Evolutionary conservation across 2,329 filamentous ascomycete genomes (phyloP).

Genomic region (Alternaria postmessia): DNA sequence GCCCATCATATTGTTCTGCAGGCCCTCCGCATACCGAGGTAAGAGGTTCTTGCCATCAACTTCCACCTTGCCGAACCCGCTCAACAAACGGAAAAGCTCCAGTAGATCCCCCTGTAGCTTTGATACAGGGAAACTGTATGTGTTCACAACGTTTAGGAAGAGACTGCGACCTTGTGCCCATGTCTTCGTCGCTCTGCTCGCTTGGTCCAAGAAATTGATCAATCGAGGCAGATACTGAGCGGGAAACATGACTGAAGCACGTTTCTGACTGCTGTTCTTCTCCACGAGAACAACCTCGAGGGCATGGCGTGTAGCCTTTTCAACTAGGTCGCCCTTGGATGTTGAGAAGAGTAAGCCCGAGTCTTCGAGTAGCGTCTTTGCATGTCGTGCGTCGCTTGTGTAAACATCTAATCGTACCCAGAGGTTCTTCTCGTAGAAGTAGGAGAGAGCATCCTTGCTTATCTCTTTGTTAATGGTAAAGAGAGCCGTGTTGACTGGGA

Average conservation of each 20-base stretch:
- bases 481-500: constrained; percentile 34
- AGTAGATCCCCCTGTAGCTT: constrained; percentile 44
- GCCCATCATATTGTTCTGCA: constrained; percentile 31
- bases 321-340: constrained; percentile 13
- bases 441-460: constrained; percentile 29
- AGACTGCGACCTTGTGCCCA: constrained; percentile 38
- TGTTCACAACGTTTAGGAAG: constrained; percentile 34
- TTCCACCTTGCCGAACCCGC: constrained; percentile 29
- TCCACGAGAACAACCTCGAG: constrained; percentile 42
- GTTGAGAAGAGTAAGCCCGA: constrained; percentile 43
- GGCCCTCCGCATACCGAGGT: constrained; percentile 33
- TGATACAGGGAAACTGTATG: constrained; percentile 33
- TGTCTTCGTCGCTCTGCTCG: constrained; percentile 21
- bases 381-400: constrained; percentile 38
- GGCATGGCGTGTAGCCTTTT: constrained; percentile 28
- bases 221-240: constrained; percentile 46
- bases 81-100: constrained; percentile 41
- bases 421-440: constrained; percentile 46
- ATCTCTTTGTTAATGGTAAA: constrained; percentile 41
- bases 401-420: constrained; percentile 40
- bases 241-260: constrained; percentile 43
- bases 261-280: constrained; percentile 37
- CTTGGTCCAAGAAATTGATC: constrained; percentile 46
- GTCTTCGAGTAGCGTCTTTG: constrained; percentile 43
- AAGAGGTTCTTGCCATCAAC: constrained; percentile 32